phyloP scores from a whole-genome alignment of 78 protist species.

The Dictyostelium firmibasis region DNA sequence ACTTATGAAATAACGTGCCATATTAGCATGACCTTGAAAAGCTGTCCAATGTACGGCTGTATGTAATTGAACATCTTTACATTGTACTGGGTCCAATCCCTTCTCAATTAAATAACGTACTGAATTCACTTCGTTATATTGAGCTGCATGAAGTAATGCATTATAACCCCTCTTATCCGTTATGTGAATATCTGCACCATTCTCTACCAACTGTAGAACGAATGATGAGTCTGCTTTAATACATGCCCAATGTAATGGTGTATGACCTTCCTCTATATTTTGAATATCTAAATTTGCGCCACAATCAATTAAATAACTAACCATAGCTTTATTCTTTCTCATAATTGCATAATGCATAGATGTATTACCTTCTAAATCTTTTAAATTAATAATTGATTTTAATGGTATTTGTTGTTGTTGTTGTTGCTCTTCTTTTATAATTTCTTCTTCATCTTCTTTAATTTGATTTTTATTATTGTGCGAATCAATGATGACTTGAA shows the following conservation, averaged over 20 bases:
- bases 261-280: constrained; percentile 36
- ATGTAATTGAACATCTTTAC: constrained; percentile 55
- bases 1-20: constrained; percentile 42
- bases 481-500: background rate
- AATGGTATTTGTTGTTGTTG: background rate
- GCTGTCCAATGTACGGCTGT: constrained; percentile 81
- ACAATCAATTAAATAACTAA: constrained; percentile 49
- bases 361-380: constrained; percentile 62
- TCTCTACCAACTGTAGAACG: constrained; percentile 39
- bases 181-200: constrained; percentile 42
- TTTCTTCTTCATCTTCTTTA: background rate
- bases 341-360: constrained; percentile 77
- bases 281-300: constrained; percentile 53
- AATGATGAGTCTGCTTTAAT: constrained; percentile 27
- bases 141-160: constrained; percentile 65
- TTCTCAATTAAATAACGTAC: constrained; percentile 32
- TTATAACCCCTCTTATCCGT: constrained; percentile 69
- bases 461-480: background rate
- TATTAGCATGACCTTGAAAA: constrained; percentile 66
- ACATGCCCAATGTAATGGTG: constrained; percentile 81
- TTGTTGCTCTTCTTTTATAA: background rate
- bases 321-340: constrained; percentile 42
- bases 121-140: constrained; percentile 43
- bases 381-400: constrained; percentile 15
- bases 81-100: constrained; percentile 47